phyloP scores from a whole-genome alignment of 139 green algal genomes.

The Volvox africanus region DNA sequence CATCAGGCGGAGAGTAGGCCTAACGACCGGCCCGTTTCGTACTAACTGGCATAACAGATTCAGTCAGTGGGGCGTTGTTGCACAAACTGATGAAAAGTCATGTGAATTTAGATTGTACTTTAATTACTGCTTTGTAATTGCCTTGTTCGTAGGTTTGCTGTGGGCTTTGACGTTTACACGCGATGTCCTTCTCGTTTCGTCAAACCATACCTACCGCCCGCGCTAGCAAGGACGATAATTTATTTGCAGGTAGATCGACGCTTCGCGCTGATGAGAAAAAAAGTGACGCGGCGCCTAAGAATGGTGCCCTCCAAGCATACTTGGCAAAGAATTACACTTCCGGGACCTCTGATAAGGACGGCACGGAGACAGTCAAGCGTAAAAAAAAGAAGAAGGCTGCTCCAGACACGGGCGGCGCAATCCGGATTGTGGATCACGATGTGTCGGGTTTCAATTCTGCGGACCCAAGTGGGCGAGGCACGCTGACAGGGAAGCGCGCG shows the following conservation, averaged over 20 bases:
- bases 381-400: conserved; percentile 76
- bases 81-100: too few relatives aligned
- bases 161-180: too few relatives aligned
- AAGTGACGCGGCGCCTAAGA: background rate
- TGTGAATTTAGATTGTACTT: too few relatives aligned
- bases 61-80: too few relatives aligned
- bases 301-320: conserved; percentile 62
- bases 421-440: conserved; percentile 80
- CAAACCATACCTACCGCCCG: background rate
- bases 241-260: conserved; percentile 62
- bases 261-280: conserved; percentile 64
- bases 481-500: background rate
- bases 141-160: too few relatives aligned
- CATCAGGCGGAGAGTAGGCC: too few relatives aligned
- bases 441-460: background rate
- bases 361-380: conserved; percentile 6
- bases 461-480: background rate
- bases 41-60: too few relatives aligned
- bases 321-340: conserved; percentile 59
- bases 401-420: conserved; percentile 24
- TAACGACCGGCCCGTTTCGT: too few relatives aligned
- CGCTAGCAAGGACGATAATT: conserved; percentile 18
- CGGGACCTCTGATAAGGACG: conserved; percentile 11
- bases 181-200: conserved; percentile 23
- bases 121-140: too few relatives aligned